phyloP scores from a whole-genome alignment of 2,329 filamentous ascomycete genomes.

The Neofusicoccum laricinum region DNA sequence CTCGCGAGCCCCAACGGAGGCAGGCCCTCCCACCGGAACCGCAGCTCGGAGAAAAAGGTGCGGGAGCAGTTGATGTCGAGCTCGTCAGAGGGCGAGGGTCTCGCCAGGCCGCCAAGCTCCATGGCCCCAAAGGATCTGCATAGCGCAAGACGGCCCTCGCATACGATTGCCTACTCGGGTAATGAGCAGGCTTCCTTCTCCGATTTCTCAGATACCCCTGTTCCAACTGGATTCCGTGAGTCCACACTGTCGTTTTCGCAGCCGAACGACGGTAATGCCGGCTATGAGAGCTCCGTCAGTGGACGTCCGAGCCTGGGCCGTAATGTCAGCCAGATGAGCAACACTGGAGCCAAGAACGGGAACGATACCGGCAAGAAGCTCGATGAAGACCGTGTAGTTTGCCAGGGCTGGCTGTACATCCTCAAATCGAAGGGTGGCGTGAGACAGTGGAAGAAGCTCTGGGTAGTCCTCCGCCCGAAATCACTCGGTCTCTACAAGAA shows the following conservation, averaged over 20 bases:
- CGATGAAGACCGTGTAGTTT: conserved; percentile 85
- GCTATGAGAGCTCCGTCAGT: conserved; percentile 25
- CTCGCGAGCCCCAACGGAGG: conserved; percentile 63
- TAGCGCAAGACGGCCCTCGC: conserved; percentile 55
- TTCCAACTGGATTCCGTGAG: conserved; percentile 45
- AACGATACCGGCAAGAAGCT: conserved; percentile 24
- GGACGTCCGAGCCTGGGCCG: conserved; percentile 30
- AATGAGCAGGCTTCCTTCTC: conserved; percentile 75
- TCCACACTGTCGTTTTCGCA: conserved; percentile 45
- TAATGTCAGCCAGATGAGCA: conserved; percentile 64
- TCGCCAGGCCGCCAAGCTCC: conserved; percentile 25
- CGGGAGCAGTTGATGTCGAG: conserved; percentile 38
- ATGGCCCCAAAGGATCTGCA: conserved; percentile 30
- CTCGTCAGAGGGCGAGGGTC: conserved; percentile 45
- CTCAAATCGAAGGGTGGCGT: conserved; percentile 80
- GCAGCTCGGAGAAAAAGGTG: not conserved
- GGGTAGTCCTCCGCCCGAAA: conserved; percentile 84
- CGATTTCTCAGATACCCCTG: conserved; percentile 71
- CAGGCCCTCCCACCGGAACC: not conserved
- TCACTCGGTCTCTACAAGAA: conserved; percentile 91
- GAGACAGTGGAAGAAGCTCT: conserved; percentile 90
- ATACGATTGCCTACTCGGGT: conserved; percentile 61
- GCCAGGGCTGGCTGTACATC: conserved; percentile 85
- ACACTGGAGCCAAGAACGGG: conserved; percentile 28
- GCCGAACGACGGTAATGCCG: conserved; percentile 18